Conservation (phyloP, 441 rosid species). For the Flueggea neowawraea region DNA sequence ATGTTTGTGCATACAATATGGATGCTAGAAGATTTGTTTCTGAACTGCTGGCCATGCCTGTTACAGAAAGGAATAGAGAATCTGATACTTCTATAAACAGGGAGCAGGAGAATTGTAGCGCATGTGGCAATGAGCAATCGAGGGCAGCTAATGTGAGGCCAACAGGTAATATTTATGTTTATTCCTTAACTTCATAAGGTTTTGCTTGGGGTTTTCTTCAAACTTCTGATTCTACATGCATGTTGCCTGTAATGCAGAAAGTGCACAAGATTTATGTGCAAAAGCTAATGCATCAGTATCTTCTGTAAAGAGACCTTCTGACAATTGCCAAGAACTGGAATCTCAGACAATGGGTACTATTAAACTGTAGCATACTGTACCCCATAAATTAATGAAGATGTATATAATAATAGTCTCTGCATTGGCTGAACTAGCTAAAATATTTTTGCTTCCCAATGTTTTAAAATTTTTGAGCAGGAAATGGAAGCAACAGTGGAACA, state of each 20-base stretch:
- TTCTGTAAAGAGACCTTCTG: slow-evolving; percentile 47
- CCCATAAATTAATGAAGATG: background rate
- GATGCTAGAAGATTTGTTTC: slow-evolving; percentile 84
- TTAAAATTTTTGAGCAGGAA: slow-evolving; percentile 26
- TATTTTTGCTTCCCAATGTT: background rate
- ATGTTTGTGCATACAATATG: slow-evolving; percentile 60
- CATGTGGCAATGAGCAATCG: slow-evolving; percentile 9
- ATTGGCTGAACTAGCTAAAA: slow-evolving; percentile 1
- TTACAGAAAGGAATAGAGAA: slow-evolving; percentile 29
- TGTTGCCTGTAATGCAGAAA: slow-evolving; percentile 21
- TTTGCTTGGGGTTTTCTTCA: slow-evolving; percentile 8
- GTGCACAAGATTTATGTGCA: slow-evolving; percentile 15
- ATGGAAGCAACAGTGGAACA: slow-evolving; percentile 25
- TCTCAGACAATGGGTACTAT: too few species aligned
- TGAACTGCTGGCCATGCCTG: slow-evolving; percentile 53
- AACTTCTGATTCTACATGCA: slow-evolving; percentile 3
- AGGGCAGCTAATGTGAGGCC: slow-evolving; percentile 3
- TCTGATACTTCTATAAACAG: slow-evolving; percentile 28
- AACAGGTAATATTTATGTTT: slow-evolving; percentile 35
- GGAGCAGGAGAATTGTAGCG: slow-evolving; percentile 22
- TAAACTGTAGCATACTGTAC: too few species aligned
- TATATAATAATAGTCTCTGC: background rate
- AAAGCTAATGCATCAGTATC: slow-evolving; percentile 25
- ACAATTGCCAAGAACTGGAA: slow-evolving; percentile 25
- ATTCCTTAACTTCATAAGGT: slow-evolving; percentile 2